A percentile compares a stretch with the other conserved stretches of the same genome.
Evolutionary conservation across 78 protist genomes (phyloP).

Genomic region (Speleostelium caveatum): DNA sequence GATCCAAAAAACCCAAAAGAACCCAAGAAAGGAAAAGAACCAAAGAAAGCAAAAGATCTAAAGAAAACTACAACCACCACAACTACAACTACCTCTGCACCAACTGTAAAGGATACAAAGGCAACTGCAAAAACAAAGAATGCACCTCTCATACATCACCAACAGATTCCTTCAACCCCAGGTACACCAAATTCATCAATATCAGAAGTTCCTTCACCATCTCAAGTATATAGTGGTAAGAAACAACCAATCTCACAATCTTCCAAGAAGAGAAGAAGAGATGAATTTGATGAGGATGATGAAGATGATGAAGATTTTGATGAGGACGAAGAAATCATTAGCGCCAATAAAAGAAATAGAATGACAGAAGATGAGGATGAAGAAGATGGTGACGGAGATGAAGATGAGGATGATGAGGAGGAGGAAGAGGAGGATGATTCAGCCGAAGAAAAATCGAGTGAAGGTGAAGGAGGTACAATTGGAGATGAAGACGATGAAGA

Average conservation of each 20-base stretch:
- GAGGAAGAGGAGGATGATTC: background rate
- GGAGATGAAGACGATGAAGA: constrained; percentile 62
- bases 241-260: background rate
- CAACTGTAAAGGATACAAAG: background rate
- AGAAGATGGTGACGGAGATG: background rate
- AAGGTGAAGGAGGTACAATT: constrained; percentile 24
- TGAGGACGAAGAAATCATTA: background rate
- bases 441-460: background rate
- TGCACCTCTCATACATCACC: background rate
- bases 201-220: background rate
- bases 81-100: too few relatives aligned
- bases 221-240: background rate
- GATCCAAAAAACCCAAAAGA: background rate
- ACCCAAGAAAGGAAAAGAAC: background rate
- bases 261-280: background rate
- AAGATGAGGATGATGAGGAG: background rate
- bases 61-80: background rate
- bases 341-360: background rate
- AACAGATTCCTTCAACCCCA: background rate
- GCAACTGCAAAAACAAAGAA: background rate
- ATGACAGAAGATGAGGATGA: background rate
- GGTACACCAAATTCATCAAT: background rate
- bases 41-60: background rate
- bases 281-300: background rate
- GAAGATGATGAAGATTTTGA: background rate